These are phyloP conservation scores for Calocera cornea DNA, from an alignment of 768 basidiomycete genomes.

Conservation along the genomic window DNA sequence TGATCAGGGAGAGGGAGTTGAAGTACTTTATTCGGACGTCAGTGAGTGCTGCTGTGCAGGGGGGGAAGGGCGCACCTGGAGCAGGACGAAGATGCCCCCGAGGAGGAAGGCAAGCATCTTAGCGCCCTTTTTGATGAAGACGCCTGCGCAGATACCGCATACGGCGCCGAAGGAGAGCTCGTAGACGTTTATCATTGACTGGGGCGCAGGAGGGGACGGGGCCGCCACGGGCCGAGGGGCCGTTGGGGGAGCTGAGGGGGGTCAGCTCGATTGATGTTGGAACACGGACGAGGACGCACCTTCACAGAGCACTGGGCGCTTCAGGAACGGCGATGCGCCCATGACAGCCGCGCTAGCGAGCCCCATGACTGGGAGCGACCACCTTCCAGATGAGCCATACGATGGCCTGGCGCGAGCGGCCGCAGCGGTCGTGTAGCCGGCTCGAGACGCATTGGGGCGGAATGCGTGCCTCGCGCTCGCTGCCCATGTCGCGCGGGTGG, in stretches of 20 bases:
- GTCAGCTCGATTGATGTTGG: not conserved
- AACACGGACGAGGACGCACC: not conserved
- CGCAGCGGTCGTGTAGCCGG: not conserved
- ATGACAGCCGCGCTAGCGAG: not conserved
- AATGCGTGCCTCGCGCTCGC: not conserved
- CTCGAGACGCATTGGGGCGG: not conserved
- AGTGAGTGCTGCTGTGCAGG: not conserved
- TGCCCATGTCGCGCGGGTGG: not conserved
- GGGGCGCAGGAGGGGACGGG: constrained; percentile 23
- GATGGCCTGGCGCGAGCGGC: not conserved
- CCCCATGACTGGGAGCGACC: not conserved
- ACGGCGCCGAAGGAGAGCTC: constrained; percentile 83
- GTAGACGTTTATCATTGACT: constrained; percentile 62
- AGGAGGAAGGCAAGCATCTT: constrained; percentile 68
- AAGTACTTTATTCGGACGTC: constrained; percentile 50
- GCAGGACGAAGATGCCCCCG: constrained; percentile 81
- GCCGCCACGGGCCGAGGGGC: not conserved
- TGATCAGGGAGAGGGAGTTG: constrained; percentile 53
- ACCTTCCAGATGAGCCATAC: not conserved
- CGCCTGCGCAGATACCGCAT: constrained; percentile 74
- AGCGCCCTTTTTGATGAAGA: constrained; percentile 93
- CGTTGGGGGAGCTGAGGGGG: not conserved
- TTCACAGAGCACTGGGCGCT: not conserved
- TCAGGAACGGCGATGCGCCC: not conserved
- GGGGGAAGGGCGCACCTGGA: constrained; percentile 50